Base-by-base conservation (phyloP, 1,139 yeast genomes). In the Taiozyma sp. region DNA sequence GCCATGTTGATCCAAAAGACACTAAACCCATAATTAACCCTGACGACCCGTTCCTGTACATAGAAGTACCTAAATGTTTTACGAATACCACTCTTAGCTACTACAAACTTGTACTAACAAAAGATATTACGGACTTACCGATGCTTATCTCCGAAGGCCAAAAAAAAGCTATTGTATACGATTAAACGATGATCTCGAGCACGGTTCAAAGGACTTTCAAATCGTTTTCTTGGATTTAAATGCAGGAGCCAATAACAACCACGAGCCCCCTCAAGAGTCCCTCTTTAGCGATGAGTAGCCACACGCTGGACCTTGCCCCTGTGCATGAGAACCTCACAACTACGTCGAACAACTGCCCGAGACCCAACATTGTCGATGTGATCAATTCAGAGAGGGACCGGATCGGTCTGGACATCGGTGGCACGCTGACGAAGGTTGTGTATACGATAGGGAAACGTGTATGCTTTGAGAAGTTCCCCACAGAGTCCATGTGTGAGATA, bases 401-500 rank as follows among this genome's bases (percentile, higher is more conserved):
- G 23, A 43, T 50, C 23, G 52, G 50, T 16, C 42, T 50, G 23
- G 87, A 82, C 57, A 92, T 93, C 55, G 99, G 99, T 27, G 99
- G 99, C 0, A 86, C 97, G 0, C 71, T 93, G 52, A 93, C 98
- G 12, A 93, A 93, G 66, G 76, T 93, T 45, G 95, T 92, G 1
- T 93, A 88, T 64, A 45, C 52, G 27, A 48, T 68, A 13, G 95
- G 96, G 9, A 95, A 96, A 4, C 74, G 83, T 48, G 76, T 93
- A 50, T 88, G 87, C 65, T 92, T 93, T 63, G 82, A 81, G 61
- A 93, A 88, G 65, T 83, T 90, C 62, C 97, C 93, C 66, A 92
- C 98, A 0, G 90, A 84, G 53, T 76, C 80, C 57, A 86, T 95
- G 49, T 83, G 83, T 48, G 88, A 86, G 54, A 88, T 88, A 54